Evolutionary conservation across 768 basidiomycete species (phyloP), one percentile per base, ranked within the genome.

Genomic region (Psilocybe cyanescens): DNA sequence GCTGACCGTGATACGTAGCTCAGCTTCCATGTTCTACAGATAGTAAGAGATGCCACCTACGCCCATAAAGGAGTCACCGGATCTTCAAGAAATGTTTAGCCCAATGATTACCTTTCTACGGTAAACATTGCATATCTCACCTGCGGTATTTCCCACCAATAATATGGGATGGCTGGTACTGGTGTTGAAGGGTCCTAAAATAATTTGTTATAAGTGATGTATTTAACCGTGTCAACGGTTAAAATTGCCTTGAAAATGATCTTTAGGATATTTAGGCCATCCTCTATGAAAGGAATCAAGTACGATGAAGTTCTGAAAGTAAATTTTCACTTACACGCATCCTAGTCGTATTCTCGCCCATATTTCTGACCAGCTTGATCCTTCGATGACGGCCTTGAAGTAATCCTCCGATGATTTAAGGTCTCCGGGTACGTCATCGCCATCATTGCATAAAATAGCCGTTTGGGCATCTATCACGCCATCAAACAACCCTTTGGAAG

Each of bases 91-190:
- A 16, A 17, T 5, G 0, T 5, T 44, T 5, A 44, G 41, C 14
- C 14, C 0, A 44, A 12, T 16, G 41, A 14, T 12, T 12, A 44
- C 41, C 4, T 44, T 7, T 44, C 33, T 24, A 37, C 3, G 24
- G 7, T 46, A 47, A 41, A 28, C 6, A 41, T 33, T 16, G 30
- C 28, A 8, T 28, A 8, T 39, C 67, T 14, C 48, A 76, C 76
- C 77, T 31, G 75, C 76, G 4, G 77, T 78, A 59, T 81, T 81
- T 2, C 79, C 78, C 30, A 81, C 70, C 19, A 79, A 50, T 0
- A 81, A 69, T 7, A 81, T 65, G 0, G 79, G 79, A 58, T 73
- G 67, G 59, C 76, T 79, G 12, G 79, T 79, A 49, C 77, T 78
- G 8, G 63, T 75, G 12, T 63, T 58, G 55, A 79, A 74, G 8